Evolutionary conservation across 2,329 filamentous ascomycete genomes (phyloP), one percentile per base, ranked within the genome.

Genomic region (Pestalotiopsis sp.): DNA sequence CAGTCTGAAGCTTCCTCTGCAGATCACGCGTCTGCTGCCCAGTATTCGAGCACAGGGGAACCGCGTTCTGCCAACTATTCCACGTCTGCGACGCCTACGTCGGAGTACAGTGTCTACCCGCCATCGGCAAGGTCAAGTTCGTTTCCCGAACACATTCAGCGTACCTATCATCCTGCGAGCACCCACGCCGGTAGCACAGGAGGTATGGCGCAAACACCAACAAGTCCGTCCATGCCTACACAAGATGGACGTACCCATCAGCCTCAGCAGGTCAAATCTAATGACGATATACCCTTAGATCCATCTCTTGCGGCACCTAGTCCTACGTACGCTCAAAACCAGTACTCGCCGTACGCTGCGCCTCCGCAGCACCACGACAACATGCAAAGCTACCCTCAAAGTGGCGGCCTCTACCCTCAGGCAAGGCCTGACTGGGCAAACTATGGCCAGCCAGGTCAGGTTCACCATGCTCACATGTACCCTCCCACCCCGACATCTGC

Each of bases 201-300:
- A 90, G 92, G 91, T 91, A 98, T 98, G 95, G 94, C 95, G 90
- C 94, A 97, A 93, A 90, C 87, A 85, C 84, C 94, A 92, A 93
- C 93, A 92, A 97, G 95, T 97, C 93, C 93, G 94, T 97, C 93
- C 85, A 89, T 93, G 88, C 88, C 92, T 90, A 86, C 93, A 86
- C 88, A 91, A 88, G 92, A 94, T 93, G 92, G 82, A 80, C 86
- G 88, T 85, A 91, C 87, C 88, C 90, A 92, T 91, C 91, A 91
- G 86, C 87, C 89, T 85, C 86, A 88, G 82, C 87, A 90, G 87
- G 88, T 91, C 85, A 95, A 94, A 84, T 97, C 95, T 97, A 93
- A 97, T 94, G 89, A 88, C 89, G 92, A 94, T 91, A 90, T 97
- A 87, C 94, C 94, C 92, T 95, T 97, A 98, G 95, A 98, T 97